Evolutionary conservation across 208 protist genomes (phyloP), one percentile per base, ranked within the genome.

Genomic region (Acanthamoeba culbertsoni): DNA sequence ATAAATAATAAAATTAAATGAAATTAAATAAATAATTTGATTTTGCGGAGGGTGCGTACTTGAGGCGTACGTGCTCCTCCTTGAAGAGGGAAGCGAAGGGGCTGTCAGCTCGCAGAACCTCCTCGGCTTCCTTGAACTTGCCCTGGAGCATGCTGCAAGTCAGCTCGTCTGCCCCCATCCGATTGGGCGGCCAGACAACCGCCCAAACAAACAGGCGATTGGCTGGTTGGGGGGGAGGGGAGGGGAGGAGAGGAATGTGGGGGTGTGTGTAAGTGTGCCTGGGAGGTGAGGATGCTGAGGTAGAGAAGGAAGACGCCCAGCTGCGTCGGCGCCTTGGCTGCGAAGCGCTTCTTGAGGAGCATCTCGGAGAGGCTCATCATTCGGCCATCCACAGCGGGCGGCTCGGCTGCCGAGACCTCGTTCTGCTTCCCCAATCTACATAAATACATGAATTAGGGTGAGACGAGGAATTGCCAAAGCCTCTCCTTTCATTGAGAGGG

Each of bases 281-380:
- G 77, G 31, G 77, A 86, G 8, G 77, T 86, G 6, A 86, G 77
- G 26, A 86, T 62, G 77, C 42, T 57, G n/a, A 86, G 43, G 45
- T 86, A 86, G 26, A 86, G 77, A 16, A 86, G 77, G 46, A 86
- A 86, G 10, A 86, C 77, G 20, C 77, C 77, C 43, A 91, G 53
- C 53, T 91, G 16, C 10, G 48, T 71, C 35, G 84, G 84, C 33
- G 84, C 10, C 33, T 63, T 46, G 8, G 33, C 23, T 5, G 28
- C 10, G 43, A 91, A 91, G 35, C 57, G 33, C 57, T 91, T 91
- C 42, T 71, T 63, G 35, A 91, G 48, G 2, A 91, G 33, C 84
- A 91, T 91, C 84, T 91, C 84, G 8, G 40, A 91, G 10, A 91
- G 84, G 8, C 16, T 37, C 23, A 91, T 46, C 53, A 91, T 28